These are phyloP conservation scores for Ensete glaucum DNA, from an alignment of 176 grass and related monocot genomes.

Conservation along the genomic window DNA sequence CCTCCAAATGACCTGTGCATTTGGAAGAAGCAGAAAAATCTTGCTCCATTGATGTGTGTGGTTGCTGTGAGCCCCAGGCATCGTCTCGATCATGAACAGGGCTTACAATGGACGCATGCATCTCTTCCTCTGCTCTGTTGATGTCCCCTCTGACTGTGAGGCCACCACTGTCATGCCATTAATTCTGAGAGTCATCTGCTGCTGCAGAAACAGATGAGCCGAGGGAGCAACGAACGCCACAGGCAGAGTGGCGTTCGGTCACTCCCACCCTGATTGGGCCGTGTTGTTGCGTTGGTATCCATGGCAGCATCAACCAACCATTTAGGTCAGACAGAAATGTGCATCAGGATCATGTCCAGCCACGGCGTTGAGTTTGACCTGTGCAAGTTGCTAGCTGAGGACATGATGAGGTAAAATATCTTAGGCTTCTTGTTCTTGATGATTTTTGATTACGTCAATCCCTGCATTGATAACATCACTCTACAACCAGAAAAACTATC, in stretches of 20 bases:
- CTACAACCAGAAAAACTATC: background rate
- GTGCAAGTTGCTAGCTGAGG: background rate
- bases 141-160: background rate
- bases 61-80: background rate
- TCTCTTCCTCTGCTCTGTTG: background rate
- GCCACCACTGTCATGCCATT: constrained; percentile 5
- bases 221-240: background rate
- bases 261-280: background rate
- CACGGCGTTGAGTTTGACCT: background rate
- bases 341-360: background rate
- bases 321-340: background rate
- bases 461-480: background rate
- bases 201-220: background rate
- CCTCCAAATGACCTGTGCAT: background rate
- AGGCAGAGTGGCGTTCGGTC: background rate
- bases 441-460: background rate
- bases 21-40: background rate
- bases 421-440: background rate
- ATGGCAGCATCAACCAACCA: background rate
- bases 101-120: background rate
- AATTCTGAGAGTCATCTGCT: background rate
- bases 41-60: background rate
- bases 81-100: background rate
- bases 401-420: background rate
- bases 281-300: background rate